These are phyloP conservation scores for Neohortaea acidophila DNA, from an alignment of 495 filamentous ascomycete species.

Conservation along the genomic window DNA sequence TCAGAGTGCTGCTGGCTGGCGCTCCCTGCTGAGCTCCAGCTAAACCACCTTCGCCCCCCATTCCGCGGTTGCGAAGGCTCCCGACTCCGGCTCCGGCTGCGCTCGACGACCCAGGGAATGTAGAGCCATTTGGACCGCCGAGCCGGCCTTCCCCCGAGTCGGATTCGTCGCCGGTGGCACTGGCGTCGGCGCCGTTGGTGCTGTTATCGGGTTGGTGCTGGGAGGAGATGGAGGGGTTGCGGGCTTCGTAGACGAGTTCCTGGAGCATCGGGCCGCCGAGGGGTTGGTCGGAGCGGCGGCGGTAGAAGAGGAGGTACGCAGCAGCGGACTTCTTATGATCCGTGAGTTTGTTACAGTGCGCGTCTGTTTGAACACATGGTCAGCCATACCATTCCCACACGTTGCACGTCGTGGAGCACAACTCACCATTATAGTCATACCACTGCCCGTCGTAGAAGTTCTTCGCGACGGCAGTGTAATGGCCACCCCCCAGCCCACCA, in stretches of 20 bases:
- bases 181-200: slow-evolving; percentile 20
- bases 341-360: slow-evolving; percentile 37
- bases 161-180: slow-evolving; percentile 5
- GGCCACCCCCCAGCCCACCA: slow-evolving; percentile 79
- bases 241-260: slow-evolving; percentile 45
- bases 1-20: slow-evolving; percentile 13
- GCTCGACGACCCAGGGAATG: slow-evolving; percentile 28
- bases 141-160: slow-evolving; percentile 20
- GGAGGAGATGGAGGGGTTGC: slow-evolving; percentile 24
- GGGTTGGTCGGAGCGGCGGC: slow-evolving; percentile 57
- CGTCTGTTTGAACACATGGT: no score
- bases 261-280: slow-evolving; percentile 65
- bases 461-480: slow-evolving; percentile 87
- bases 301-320: slow-evolving; percentile 93
- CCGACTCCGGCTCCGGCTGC: slow-evolving; percentile 22
- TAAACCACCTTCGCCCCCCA: slow-evolving; percentile 5
- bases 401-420: no score
- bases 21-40: not conserved
- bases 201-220: slow-evolving; percentile 30
- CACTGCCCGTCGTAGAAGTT: slow-evolving; percentile 75
- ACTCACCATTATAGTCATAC: slow-evolving; percentile 90
- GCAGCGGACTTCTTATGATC: slow-evolving; percentile 43
- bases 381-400: no score
- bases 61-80: slow-evolving; percentile 9
- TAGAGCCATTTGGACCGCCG: slow-evolving; percentile 17